A percentile compares a stretch with the other conserved stretches of the same genome.
These are phyloP conservation scores for Elsinoe batatas DNA, from an alignment of 2,329 filamentous ascomycete species.

Conservation along the genomic window DNA sequence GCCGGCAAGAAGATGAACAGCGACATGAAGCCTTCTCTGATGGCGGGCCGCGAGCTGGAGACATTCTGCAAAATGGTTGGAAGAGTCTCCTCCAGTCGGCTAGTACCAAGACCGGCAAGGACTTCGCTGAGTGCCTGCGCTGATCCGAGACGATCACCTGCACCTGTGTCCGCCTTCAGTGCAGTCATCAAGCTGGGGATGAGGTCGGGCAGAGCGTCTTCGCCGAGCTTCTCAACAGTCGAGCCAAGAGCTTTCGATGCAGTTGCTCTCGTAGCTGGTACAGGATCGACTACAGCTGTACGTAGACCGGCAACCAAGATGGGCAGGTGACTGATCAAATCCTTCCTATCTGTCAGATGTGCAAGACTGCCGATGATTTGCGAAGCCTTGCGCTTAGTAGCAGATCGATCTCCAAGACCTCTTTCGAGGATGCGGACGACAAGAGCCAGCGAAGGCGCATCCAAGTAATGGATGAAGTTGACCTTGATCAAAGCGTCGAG, in stretches of 20 bases:
- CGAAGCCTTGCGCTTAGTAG: slow-evolving; percentile 89
- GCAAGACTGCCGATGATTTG: slow-evolving; percentile 97
- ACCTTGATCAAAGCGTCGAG: slow-evolving; percentile 92
- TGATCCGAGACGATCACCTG: slow-evolving; percentile 89
- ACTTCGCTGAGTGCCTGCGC: slow-evolving; percentile 95
- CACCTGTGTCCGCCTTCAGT: slow-evolving; percentile 92
- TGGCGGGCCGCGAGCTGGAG: slow-evolving; percentile 75
- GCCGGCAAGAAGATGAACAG: slow-evolving; percentile 98
- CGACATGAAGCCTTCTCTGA: slow-evolving; percentile 98
- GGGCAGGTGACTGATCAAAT: slow-evolving; percentile 80
- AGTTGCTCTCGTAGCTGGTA: slow-evolving; percentile 90
- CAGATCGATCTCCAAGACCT: slow-evolving; percentile 79
- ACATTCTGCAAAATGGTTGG: slow-evolving; percentile 96
- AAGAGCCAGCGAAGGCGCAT: slow-evolving; percentile 87
- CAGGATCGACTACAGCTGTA: slow-evolving; percentile 82
- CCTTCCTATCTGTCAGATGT: slow-evolving; percentile 92
- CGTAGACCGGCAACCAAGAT: slow-evolving; percentile 87
- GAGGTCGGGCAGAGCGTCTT: slow-evolving; percentile 91
- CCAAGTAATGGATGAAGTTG: slow-evolving; percentile 97
- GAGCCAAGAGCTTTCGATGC: slow-evolving; percentile 93
- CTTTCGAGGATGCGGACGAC: slow-evolving; percentile 93
- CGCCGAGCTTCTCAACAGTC: slow-evolving; percentile 94
- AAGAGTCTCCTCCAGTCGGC: slow-evolving; percentile 85
- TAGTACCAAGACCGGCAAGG: slow-evolving; percentile 84
- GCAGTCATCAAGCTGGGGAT: slow-evolving; percentile 97